Percentiles rank a stretch among this genome's conserved stretches.
Evolutionary conservation across 305 asterid species (phyloP).

Genomic region (Solanum hybrid): DNA sequence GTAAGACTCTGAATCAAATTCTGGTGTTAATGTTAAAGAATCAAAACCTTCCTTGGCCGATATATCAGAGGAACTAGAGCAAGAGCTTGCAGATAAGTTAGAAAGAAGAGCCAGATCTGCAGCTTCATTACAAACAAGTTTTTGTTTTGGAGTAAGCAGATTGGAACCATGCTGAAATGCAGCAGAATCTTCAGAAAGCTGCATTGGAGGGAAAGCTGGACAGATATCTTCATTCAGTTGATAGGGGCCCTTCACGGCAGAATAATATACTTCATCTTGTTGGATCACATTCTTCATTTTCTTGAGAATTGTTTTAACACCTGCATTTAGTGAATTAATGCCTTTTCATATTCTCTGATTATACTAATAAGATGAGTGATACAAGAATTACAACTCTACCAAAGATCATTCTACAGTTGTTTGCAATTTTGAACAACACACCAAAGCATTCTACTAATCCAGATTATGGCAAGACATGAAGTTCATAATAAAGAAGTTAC

Average conservation of each 20-base stretch:
- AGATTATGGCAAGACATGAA: neutral
- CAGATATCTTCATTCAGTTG: conserved; percentile 14
- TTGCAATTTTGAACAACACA: neutral
- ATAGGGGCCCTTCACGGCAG: conserved; percentile 11
- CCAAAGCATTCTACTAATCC: neutral
- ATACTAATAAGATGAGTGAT: neutral
- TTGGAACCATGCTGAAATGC: conserved; percentile 14
- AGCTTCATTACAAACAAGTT: conserved; percentile 18
- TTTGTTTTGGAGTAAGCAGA: conserved; percentile 39
- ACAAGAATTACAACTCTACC: neutral
- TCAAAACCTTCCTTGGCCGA: conserved; percentile 46
- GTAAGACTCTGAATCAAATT: conserved; percentile 63
- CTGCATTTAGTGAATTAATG: conserved; percentile 29
- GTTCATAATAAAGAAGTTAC: neutral
- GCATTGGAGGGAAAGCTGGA: conserved; percentile 7
- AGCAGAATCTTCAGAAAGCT: conserved; percentile 13
- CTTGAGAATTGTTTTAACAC: conserved; percentile 36
- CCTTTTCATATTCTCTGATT: neutral
- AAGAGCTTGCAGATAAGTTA: conserved; percentile 40
- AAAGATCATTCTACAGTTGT: neutral
- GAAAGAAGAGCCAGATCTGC: conserved; percentile 26
- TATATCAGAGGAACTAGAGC: conserved; percentile 39
- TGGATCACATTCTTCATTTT: conserved; percentile 36
- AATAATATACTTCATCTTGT: conserved; percentile 17
- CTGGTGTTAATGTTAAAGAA: conserved; percentile 43